A percentile compares a stretch with the other conserved stretches of the same genome.
Evolutionary conservation across 225 moss, liverwort and hornwort species (phyloP).

Genomic region (Climacium dendroides): DNA sequence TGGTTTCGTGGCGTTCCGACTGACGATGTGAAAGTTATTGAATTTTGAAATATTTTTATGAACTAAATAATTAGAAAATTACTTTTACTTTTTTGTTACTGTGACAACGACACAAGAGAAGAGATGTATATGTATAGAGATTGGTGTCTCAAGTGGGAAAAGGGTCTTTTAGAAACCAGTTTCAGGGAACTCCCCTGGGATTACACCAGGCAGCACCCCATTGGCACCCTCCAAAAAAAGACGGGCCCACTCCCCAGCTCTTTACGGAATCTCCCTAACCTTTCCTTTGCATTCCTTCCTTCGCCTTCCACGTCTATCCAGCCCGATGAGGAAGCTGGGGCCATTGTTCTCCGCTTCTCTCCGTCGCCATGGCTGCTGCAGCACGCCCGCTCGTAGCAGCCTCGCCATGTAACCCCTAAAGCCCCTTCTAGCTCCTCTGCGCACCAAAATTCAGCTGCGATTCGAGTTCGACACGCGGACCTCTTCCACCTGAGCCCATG

Average conservation of each 20-base stretch:
- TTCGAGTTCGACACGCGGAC: neutral
- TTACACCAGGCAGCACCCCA: neutral
- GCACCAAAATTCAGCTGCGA: neutral
- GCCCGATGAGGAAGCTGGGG: slow-evolving; percentile 6
- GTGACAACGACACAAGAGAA: no score
- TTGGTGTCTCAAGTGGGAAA: neutral
- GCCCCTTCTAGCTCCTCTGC: neutral
- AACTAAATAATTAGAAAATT: no score
- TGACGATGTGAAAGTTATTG: no score
- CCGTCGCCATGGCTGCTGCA: neutral
- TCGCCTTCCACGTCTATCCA: neutral
- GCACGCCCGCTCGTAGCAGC: neutral
- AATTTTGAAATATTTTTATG: no score
- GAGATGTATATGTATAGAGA: no score
- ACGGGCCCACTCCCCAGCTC: neutral
- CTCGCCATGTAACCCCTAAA: neutral
- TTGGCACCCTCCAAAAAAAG: neutral
- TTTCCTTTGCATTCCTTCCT: neutral
- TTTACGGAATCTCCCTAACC: neutral
- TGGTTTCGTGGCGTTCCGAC: no score
- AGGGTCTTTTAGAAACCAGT: neutral
- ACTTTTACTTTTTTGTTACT: no score
- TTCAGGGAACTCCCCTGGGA: neutral
- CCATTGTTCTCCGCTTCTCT: neutral
- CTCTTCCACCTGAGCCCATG: neutral